These are phyloP conservation scores for Aristolochia fimbriata DNA, from an alignment of 164 flowering plant species.

Conservation along the genomic window DNA sequence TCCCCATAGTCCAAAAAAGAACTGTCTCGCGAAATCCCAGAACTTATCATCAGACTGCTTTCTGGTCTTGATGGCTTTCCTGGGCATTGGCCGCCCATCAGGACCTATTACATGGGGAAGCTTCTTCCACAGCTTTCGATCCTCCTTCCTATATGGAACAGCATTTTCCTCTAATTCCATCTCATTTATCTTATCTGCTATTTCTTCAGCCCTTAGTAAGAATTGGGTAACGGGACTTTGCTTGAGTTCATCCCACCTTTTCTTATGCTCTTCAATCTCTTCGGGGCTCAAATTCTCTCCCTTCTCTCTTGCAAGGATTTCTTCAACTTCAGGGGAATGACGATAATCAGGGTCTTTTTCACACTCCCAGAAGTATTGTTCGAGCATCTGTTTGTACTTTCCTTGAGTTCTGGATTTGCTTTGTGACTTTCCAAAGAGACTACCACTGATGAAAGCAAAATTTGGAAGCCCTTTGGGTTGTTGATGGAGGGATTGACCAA, in stretches of 20 bases:
- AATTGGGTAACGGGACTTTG: conserved; percentile 50
- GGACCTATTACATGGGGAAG: conserved; percentile 67
- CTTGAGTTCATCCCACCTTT: conserved; percentile 50
- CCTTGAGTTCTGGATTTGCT: conserved; percentile 24
- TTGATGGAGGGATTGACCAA: conserved; percentile 7
- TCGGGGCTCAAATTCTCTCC: conserved; percentile 53
- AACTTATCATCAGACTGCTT: conserved; percentile 68
- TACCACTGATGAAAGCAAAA: conserved; percentile 42
- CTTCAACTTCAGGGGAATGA: conserved; percentile 73
- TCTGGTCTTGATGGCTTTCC: conserved; percentile 55
- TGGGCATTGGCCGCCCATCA: conserved; percentile 94
- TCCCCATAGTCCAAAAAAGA: conserved; percentile 92
- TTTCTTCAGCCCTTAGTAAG: conserved; percentile 35
- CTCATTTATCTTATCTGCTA: conserved; percentile 47
- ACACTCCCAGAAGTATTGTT: conserved; percentile 73
- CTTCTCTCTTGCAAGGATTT: conserved; percentile 48
- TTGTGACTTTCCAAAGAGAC: conserved; percentile 8
- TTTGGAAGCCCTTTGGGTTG: conserved; percentile 12
- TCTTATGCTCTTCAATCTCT: conserved; percentile 48
- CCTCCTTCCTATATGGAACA: conserved; percentile 48
- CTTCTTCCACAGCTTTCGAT: conserved; percentile 50
- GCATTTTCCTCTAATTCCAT: conserved; percentile 49
- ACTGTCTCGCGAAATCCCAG: conserved; percentile 86
- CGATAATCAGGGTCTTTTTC: conserved; percentile 59
- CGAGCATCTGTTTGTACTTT: conserved; percentile 29